Conservation (phyloP, 2,329 filamentous ascomycete species). For the Hymenoscyphus linearis region DNA sequence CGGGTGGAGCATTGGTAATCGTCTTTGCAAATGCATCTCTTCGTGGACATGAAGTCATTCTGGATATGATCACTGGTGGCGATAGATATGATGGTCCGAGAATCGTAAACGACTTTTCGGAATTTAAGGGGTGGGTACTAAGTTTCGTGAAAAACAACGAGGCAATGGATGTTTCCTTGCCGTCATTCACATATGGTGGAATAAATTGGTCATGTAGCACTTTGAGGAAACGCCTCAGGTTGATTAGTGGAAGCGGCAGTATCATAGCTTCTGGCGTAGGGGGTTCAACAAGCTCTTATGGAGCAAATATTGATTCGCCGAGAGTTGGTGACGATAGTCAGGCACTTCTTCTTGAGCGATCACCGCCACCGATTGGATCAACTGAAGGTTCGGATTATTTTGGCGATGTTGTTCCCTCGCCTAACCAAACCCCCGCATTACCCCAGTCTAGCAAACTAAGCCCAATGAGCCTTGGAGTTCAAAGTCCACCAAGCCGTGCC, state of each 20-base stretch:
- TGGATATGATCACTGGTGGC: constrained; percentile 28
- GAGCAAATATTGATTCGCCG: constrained; percentile 17
- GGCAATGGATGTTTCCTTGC: constrained; percentile 46
- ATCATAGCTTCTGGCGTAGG: constrained; percentile 16
- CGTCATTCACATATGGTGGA: constrained; percentile 56
- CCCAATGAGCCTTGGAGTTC: constrained; percentile 5
- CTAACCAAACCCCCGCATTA: neutral
- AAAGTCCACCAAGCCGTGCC: constrained; percentile 14
- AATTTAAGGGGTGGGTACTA: constrained; percentile 67
- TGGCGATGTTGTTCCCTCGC: constrained; percentile 16
- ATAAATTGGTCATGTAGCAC: constrained; percentile 68
- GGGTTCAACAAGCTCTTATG: constrained; percentile 18
- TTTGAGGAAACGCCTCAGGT: constrained; percentile 60
- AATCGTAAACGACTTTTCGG: constrained; percentile 45
- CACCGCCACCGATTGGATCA: constrained; percentile 7
- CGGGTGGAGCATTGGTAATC: constrained; percentile 49
- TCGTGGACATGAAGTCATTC: constrained; percentile 37
- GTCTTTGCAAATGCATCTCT: constrained; percentile 66
- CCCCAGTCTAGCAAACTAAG: constrained; percentile 4
- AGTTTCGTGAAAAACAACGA: constrained; percentile 49
- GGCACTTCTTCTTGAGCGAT: constrained; percentile 1
- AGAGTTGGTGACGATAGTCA: constrained; percentile 13
- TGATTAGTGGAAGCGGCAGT: constrained; percentile 54
- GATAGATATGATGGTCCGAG: constrained; percentile 29
- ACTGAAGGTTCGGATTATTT: constrained; percentile 28